Evolutionary conservation across 2,329 filamentous ascomycete genomes (phyloP), one percentile per base, ranked within the genome.

Genomic region (Epicoccum nigrum): DNA sequence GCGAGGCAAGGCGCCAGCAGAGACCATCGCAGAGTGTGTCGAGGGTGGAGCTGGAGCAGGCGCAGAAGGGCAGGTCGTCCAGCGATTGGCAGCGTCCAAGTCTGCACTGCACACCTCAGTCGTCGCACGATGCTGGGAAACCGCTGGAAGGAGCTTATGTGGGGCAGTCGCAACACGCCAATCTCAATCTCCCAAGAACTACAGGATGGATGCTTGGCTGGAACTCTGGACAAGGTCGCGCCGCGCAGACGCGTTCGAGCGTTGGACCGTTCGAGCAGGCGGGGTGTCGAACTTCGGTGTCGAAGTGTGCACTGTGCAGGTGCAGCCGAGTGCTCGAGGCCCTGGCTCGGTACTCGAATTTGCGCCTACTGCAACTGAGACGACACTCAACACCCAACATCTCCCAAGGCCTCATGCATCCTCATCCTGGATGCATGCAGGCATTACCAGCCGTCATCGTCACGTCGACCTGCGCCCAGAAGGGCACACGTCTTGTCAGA

Each of bases 1-100:
- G 63, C 64, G 69, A 71, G 69, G 70, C 67, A 59, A 59, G 54
- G 58, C 39, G 45, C 59, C 50, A 52, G 52, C 54, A 59, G 55
- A 44, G 58, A 64, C 64, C 67, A 73, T 71, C 17, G 27, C 44
- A 52, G 33, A 34, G 8, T 16, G 21, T 42, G 21, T 43, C 21
- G 35, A 25, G 44, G 41, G 51, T 15, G 13, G 38, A 21, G 42
- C 17, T 15, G 13, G 38, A 21, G 42, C 17, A 34, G 19, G 49
- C 34, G 39, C 49, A 47, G 38, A 20, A 17, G 38, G 34, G 49
- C 39, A 15, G 11, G 21, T 47, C 33, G 49, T 19, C 43, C 38
- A 28, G 37, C 43, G 33, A 47, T 25, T 52, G 38, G 38, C 12
- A 19, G 34, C 28, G 49, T 46, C 17, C 38, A 39, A 31, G 32